Base-by-base conservation (phyloP, 1,284 basidiomycete genomes). In the Tilletia caries region DNA sequence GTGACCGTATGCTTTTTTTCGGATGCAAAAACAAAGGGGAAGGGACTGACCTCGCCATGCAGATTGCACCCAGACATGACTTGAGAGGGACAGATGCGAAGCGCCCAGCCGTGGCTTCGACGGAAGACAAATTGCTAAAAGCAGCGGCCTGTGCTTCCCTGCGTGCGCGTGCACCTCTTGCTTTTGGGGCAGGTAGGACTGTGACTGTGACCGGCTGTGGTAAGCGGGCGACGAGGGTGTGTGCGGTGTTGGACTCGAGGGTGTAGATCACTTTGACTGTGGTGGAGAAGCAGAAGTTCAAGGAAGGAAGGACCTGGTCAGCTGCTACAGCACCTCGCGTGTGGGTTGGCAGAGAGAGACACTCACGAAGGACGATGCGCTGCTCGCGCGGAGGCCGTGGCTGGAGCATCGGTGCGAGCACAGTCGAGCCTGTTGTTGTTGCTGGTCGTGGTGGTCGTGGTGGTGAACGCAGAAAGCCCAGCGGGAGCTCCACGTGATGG, bases 201-300 rank as follows among this genome's bases (percentile, higher is more conserved):
- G 78, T 76, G 52, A 82, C 78, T 23, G 73, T 69, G 29, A 74
- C 58, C 5, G 73, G 73, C 18, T 68, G 68, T 4, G 73, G 75
- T 13, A 73, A 67, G 34, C 76, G 68, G 5, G 81, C 80, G 0
- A 82, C 75, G 79, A 82, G 78, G 64, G 79, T 81, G 58, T 76
- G 75, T 60, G 75, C 71, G 1, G 76, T 77, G 66, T 73, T 75
- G 20, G 78, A 76, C 65, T 81, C 79, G 58, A 82, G 74, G 62
- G 79, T 78, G 66, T 82, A 82, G 25, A 82, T 71, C 37, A 82
- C 78, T 68, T 80, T 82, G 76, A 82, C 79, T 82, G 72, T 67
- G 67, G 64, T 71, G 70, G 72, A 34, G 13, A 62, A 15, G 18
- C 13, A 18, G 6, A 29, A 37, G 27, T 8, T 15, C 8, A 15